Conservation (phyloP, 2,329 filamentous ascomycete species). For the Phyllosticta capitalensis region DNA sequence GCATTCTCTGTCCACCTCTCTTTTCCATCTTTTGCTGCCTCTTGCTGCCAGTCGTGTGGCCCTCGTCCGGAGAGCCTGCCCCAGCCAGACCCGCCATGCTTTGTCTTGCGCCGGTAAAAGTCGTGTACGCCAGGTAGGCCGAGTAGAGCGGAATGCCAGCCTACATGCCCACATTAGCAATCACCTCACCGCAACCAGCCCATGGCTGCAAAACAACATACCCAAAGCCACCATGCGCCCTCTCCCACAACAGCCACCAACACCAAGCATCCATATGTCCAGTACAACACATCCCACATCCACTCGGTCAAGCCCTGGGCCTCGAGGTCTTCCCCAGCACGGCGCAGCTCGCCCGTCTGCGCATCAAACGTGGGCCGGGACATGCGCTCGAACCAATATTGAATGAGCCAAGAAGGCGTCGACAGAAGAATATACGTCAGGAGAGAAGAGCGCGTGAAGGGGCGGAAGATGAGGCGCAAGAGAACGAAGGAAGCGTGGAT, state of each 20-base stretch:
- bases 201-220: slow-evolving; percentile 15
- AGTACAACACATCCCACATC: slow-evolving; percentile 95
- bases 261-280: slow-evolving; percentile 72
- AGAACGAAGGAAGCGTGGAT: slow-evolving; percentile 69
- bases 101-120: slow-evolving; percentile 35
- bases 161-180: slow-evolving; percentile 13
- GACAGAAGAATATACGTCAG: slow-evolving; percentile 64
- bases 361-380: slow-evolving; percentile 67
- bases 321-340: slow-evolving; percentile 77
- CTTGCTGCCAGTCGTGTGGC: slow-evolving; percentile 29
- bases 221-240: slow-evolving; percentile 60
- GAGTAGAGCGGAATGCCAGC: slow-evolving; percentile 38
- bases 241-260: slow-evolving; percentile 73
- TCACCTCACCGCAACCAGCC: neutral
- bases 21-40: slow-evolving; percentile 44
- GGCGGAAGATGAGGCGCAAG: slow-evolving; percentile 54
- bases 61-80: slow-evolving; percentile 22
- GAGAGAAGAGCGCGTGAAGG: slow-evolving; percentile 43
- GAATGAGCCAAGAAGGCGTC: slow-evolving; percentile 64
- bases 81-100: slow-evolving; percentile 34
- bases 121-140: slow-evolving; percentile 35
- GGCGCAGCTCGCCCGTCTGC: slow-evolving; percentile 49
- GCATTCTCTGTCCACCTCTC: slow-evolving; percentile 39
- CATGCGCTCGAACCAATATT: slow-evolving; percentile 76
- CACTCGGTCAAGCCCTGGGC: slow-evolving; percentile 88